A percentile compares a stretch with the other conserved stretches of the same genome.
Evolutionary conservation across 192 early-diverging fungal genomes (phyloP).

Genomic region (Thamnidium elegans): DNA sequence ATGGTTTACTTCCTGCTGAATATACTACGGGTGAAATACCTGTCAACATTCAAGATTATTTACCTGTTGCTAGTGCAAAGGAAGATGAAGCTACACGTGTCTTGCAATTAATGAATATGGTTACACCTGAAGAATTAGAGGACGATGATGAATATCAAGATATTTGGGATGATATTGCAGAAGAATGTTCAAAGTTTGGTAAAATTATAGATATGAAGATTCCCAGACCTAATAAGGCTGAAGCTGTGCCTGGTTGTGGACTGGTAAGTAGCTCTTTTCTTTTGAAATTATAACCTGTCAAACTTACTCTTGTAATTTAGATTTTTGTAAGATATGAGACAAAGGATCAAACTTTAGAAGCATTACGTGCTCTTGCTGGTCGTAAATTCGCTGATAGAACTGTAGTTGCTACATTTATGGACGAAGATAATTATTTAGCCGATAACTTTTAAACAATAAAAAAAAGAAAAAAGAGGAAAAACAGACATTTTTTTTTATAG

Average conservation of each 20-base stretch:
- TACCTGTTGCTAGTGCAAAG: conserved; percentile 46
- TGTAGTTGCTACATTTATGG: conserved; percentile 82
- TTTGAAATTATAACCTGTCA: neutral
- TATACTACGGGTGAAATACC: neutral
- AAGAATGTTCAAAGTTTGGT: conserved; percentile 89
- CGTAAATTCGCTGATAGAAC: conserved; percentile 92
- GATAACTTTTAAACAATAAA: conserved; percentile 54
- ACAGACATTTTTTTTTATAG: neutral
- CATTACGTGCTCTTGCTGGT: conserved; percentile 82
- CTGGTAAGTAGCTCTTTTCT: conserved; percentile 55
- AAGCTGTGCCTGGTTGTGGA: conserved; percentile 68
- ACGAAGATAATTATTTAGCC: conserved; percentile 67
- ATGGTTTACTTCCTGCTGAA: conserved; percentile 33
- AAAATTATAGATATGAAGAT: conserved; percentile 76
- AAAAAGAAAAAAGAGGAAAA: neutral
- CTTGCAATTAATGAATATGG: conserved; percentile 94
- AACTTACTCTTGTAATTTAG: conserved; percentile 38
- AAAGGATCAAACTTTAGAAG: conserved; percentile 58
- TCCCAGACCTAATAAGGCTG: conserved; percentile 66
- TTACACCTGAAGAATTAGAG: conserved; percentile 77
- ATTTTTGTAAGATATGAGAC: conserved; percentile 80
- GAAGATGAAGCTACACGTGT: conserved; percentile 75
- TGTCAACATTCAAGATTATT: neutral
- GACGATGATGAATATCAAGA: conserved; percentile 88
- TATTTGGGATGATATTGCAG: conserved; percentile 85